A percentile compares a stretch with the other conserved stretches of the same genome.
Conservation (phyloP, 768 basidiomycete genomes). For the Mycena haematopus region DNA sequence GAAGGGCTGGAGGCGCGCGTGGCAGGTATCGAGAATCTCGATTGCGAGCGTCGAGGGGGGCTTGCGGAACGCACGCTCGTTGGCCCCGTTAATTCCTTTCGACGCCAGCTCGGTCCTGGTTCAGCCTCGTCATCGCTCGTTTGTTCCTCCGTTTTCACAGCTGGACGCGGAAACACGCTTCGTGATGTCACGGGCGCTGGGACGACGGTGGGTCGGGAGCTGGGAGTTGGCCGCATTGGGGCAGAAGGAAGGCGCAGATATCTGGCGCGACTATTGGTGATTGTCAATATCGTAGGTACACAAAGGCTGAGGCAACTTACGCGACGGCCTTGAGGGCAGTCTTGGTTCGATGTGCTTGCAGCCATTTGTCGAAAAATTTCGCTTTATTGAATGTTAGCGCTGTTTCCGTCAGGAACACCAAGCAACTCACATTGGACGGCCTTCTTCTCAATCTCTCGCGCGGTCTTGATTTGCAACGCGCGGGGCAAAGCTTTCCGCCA, state of each 20-base stretch:
- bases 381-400: slow-evolving; percentile 44
- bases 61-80: slow-evolving; percentile 27
- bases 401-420: slow-evolving; percentile 11
- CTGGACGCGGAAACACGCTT: slow-evolving; percentile 39
- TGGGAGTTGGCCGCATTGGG: slow-evolving; percentile 46
- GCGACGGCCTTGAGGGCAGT: slow-evolving; percentile 81
- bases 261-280: slow-evolving; percentile 68
- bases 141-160: slow-evolving; percentile 30
- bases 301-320: slow-evolving; percentile 54
- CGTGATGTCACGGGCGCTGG: slow-evolving; percentile 30
- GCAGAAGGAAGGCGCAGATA: slow-evolving; percentile 77
- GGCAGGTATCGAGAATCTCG: slow-evolving; percentile 26
- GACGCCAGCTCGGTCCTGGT: slow-evolving; percentile 28
- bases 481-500: slow-evolving; percentile 79
- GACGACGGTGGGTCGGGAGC: slow-evolving; percentile 33
- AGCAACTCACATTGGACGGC: slow-evolving; percentile 61
- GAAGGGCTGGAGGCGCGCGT: slow-evolving; percentile 29
- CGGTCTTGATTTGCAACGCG: slow-evolving; percentile 68
- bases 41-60: slow-evolving; percentile 29
- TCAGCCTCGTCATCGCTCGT: slow-evolving; percentile 35
- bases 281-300: slow-evolving; percentile 14
- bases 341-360: slow-evolving; percentile 70
- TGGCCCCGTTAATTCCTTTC: slow-evolving; percentile 24
- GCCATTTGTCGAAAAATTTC: slow-evolving; percentile 67
- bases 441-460: slow-evolving; percentile 64